These are phyloP conservation scores for Apophysomyces ossiformis DNA, from an alignment of 371 early-diverging fungal genomes.

Conservation along the genomic window DNA sequence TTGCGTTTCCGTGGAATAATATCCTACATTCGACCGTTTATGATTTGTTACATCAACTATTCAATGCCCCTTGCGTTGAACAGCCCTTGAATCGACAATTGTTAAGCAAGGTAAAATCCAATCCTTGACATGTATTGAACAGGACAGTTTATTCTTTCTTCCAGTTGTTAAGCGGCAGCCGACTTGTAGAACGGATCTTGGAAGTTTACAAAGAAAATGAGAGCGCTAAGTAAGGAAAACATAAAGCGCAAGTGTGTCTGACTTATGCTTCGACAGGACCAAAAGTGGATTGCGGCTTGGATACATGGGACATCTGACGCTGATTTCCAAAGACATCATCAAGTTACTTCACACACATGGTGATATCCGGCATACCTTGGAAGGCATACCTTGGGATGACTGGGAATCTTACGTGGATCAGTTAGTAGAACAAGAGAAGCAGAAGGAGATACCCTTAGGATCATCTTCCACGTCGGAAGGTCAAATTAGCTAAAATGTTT, in stretches of 20 bases:
- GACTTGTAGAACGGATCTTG: background rate
- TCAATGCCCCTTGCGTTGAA: conserved; percentile 2
- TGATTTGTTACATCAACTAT: conserved; percentile 20
- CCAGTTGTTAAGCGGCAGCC: conserved; percentile 2
- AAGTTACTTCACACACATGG: background rate
- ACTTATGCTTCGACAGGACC: background rate
- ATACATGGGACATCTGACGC: conserved; percentile 27
- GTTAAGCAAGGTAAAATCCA: conserved; percentile 10
- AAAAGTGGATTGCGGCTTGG: conserved; percentile 11
- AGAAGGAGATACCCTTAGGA: conserved; percentile 1
- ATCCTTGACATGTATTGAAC: background rate
- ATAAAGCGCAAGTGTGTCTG: background rate
- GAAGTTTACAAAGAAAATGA: conserved; percentile 2
- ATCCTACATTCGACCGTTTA: conserved; percentile 21
- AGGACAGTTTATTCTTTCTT: background rate
- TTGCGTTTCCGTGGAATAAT: conserved; percentile 30
- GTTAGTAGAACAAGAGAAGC: background rate
- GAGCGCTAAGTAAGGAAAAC: conserved; percentile 6
- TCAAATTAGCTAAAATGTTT: background rate
- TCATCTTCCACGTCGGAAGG: background rate
- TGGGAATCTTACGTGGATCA: background rate
- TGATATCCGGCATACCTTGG: background rate
- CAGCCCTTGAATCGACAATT: background rate
- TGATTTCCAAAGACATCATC: conserved; percentile 22
- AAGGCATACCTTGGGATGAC: conserved; percentile 1